Evolutionary conservation across 1,284 basidiomycete genomes (phyloP).

Genomic region (Malassezia dermatis): DNA sequence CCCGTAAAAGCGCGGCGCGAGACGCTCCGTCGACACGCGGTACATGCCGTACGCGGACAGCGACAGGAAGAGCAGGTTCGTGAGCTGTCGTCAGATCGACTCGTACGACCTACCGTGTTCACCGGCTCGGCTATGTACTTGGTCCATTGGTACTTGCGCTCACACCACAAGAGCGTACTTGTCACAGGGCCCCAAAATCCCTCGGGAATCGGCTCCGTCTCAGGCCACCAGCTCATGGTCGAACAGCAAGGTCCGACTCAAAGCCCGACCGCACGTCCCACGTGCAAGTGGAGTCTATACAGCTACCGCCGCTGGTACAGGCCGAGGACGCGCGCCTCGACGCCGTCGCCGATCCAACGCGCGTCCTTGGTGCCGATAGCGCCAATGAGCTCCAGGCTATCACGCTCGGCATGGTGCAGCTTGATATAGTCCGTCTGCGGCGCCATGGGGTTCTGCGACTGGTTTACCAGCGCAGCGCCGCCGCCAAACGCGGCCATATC

Average conservation of each 20-base stretch:
- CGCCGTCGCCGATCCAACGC: conserved; percentile 43
- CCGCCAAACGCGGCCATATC: conserved; percentile 42
- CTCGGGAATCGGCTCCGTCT: conserved; percentile 9
- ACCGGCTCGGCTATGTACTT: conserved; percentile 39
- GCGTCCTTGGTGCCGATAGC: conserved; percentile 13
- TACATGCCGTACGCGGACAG: conserved; percentile 48
- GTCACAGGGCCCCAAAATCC: conserved; percentile 41
- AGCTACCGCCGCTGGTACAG: conserved; percentile 21
- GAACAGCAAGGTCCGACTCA: background rate
- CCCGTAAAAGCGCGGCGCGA: conserved; percentile 30
- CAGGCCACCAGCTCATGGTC: conserved; percentile 12
- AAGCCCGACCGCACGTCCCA: background rate
- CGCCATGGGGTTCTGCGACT: conserved; percentile 16
- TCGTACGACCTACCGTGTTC: conserved; percentile 43
- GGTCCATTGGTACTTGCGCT: conserved; percentile 37
- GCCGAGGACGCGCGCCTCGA: conserved; percentile 39
- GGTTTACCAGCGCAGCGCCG: conserved; percentile 21
- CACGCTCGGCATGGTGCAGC: conserved; percentile 78
- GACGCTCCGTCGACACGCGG: conserved; percentile 13
- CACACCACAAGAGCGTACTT: conserved; percentile 40
- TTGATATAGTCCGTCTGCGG: conserved; percentile 68
- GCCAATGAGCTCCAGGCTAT: conserved; percentile 84
- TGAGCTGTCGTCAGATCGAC: conserved; percentile 49
- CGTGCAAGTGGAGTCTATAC: background rate
- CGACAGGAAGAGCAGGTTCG: conserved; percentile 51